These are phyloP conservation scores for Cocos nucifera DNA, from an alignment of 176 grass and related monocot species.

Conservation along the genomic window DNA sequence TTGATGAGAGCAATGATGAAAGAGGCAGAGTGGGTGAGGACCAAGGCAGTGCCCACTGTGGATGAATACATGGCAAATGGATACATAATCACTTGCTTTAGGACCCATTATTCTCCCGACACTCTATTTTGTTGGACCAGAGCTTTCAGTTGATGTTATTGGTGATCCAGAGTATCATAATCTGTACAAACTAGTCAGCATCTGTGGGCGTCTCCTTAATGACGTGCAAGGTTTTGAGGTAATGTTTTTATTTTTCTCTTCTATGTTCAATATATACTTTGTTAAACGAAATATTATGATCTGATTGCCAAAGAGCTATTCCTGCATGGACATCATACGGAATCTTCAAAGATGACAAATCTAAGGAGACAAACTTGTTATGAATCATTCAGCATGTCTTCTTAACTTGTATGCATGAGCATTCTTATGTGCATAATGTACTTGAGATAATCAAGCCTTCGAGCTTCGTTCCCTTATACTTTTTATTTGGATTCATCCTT, in stretches of 20 bases:
- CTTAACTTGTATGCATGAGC: too few relatives aligned
- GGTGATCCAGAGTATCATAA: slow-evolving; percentile 33
- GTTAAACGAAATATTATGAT: too few relatives aligned
- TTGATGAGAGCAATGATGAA: slow-evolving; percentile 53
- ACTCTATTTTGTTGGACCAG: slow-evolving; percentile 33
- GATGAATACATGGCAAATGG: slow-evolving; percentile 59
- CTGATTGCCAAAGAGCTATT: too few relatives aligned
- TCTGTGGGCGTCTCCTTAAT: slow-evolving; percentile 53
- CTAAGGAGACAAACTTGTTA: too few relatives aligned
- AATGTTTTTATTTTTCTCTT: slow-evolving; percentile 1
- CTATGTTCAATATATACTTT: too few relatives aligned
- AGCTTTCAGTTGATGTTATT: slow-evolving; percentile 24
- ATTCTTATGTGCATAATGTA: too few relatives aligned
- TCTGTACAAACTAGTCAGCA: slow-evolving; percentile 48
- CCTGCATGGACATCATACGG: too few relatives aligned
- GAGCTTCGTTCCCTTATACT: too few relatives aligned
- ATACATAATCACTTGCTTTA: slow-evolving; percentile 35
- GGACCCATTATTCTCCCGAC: slow-evolving; percentile 51
- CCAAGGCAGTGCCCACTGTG: slow-evolving; percentile 27
- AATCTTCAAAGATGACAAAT: too few relatives aligned
- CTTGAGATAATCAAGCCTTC: too few relatives aligned
- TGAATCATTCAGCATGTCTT: too few relatives aligned
- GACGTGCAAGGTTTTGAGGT: slow-evolving; percentile 47
- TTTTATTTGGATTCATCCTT: too few relatives aligned
- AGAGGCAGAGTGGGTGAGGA: slow-evolving; percentile 41